Evolutionary conservation across 306 rosid species (phyloP), one percentile per base, ranked within the genome.

Genomic region (Trifolium dubium): DNA sequence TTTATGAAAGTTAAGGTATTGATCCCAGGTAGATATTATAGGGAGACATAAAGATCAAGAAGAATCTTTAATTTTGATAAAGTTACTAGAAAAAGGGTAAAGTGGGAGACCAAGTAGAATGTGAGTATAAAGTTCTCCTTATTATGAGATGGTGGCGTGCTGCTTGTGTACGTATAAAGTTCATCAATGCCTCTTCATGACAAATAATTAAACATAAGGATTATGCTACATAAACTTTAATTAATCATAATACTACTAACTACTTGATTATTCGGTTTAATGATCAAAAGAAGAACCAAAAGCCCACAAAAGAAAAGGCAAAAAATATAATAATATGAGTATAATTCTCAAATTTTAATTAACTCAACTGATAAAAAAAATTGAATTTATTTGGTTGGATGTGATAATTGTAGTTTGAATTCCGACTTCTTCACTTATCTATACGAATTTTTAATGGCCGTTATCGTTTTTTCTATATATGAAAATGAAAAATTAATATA

Each of bases 91-190:
- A 81, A 76, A 62, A 35, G 44, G 56, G 47, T 28, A 72, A 49
- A 81, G 65, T 71, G 75, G 69, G 75, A 71, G 82, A 76, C 41
- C 47, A 71, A 65, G 44, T 54, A 41, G 55, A n/a, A n/a, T n/a
- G n/a, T n/a, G n/a, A n/a, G n/a, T n/a, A n/a, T n/a, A n/a, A n/a
- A n/a, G n/a, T n/a, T 81, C 76, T 81, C 79, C 78, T 49, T 51
- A 50, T 72, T 72, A 66, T 19, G 63, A 72, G 79, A 59, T 77
- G 76, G 72, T 77, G 76, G 82, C 85, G 84, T 80, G 84, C 84
- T 41, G 3, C 50, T 67, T 47, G 61, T 61, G 68, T 67, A 81
- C 62, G 59, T 23, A 75, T 80, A 71, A 81, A 71, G 70, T 75
- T 46, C 29, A 71, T 60, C 43, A 58, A 54, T 47, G 6, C 18